phyloP scores from a whole-genome alignment of 768 basidiomycete genomes.

The Rhizopogon vinicolor region DNA sequence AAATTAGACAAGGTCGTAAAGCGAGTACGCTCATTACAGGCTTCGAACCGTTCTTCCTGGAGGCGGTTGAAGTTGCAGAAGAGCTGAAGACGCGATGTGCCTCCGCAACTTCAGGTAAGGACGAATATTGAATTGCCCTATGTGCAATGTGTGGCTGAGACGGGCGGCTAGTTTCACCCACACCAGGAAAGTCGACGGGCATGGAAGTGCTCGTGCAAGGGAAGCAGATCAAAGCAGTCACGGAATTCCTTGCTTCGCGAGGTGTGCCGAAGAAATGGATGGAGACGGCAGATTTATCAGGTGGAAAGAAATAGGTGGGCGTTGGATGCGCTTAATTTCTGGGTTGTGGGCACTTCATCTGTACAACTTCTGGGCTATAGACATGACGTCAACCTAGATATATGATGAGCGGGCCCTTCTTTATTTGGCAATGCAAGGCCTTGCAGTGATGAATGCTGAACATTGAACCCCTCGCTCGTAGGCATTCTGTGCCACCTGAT shows the following conservation, averaged over 20 bases:
- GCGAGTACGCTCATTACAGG: conserved; percentile 73
- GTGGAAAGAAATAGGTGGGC: conserved; percentile 38
- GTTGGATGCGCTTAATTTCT: too few species aligned
- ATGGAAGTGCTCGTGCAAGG: conserved; percentile 84
- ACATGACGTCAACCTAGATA: too few species aligned
- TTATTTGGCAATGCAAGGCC: too few species aligned
- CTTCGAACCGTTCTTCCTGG: conserved; percentile 72
- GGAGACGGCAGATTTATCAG: conserved; percentile 39
- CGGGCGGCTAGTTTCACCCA: conserved; percentile 46
- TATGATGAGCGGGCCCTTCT: too few species aligned
- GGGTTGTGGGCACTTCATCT: too few species aligned
- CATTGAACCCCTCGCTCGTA: too few species aligned
- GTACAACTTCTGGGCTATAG: too few species aligned
- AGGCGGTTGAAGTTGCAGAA: conserved; percentile 71
- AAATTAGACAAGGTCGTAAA: conserved; percentile 75
- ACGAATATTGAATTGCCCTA: background rate
- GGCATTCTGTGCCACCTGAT: too few species aligned
- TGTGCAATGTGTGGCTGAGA: background rate
- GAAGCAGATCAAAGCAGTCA: conserved; percentile 64
- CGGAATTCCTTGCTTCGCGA: conserved; percentile 58
- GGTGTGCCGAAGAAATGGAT: conserved; percentile 87
- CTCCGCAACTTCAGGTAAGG: conserved; percentile 69
- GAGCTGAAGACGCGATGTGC: conserved; percentile 76
- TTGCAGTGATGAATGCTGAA: too few species aligned
- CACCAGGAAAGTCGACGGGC: conserved; percentile 52